Evolutionary conservation across 176 grass and related monocot genomes (phyloP).

Genomic region (Alloteropsis semialata): DNA sequence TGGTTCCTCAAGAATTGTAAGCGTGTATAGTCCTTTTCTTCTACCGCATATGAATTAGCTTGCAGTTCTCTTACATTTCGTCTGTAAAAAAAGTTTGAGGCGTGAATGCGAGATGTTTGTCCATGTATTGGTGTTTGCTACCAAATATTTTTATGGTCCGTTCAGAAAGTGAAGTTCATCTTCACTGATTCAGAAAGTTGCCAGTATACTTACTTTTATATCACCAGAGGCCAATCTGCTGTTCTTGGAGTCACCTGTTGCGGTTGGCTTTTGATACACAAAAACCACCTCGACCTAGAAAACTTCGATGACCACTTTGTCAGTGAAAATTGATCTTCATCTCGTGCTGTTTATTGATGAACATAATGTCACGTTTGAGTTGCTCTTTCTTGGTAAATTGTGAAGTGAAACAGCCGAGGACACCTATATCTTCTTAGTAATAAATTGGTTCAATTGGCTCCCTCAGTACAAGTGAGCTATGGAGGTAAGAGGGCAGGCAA

Average conservation of each 20-base stretch:
- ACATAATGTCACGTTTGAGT: neutral
- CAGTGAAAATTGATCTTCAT: constrained; percentile 14
- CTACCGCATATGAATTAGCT: too few relatives aligned
- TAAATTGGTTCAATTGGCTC: constrained; percentile 42
- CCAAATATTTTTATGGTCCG: neutral
- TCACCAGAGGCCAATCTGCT: constrained; percentile 24
- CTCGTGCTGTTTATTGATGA: neutral
- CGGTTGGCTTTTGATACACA: constrained; percentile 39
- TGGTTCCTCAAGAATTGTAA: too few relatives aligned
- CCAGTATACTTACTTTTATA: neutral
- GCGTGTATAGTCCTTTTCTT: too few relatives aligned
- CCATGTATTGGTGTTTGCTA: neutral
- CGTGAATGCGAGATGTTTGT: too few relatives aligned
- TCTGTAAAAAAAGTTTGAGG: too few relatives aligned
- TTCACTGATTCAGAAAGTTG: neutral
- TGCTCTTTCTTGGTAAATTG: neutral
- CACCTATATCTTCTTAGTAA: constrained; percentile 18
- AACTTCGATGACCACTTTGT: constrained; percentile 13
- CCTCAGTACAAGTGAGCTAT: constrained; percentile 43
- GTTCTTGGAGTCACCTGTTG: constrained; percentile 40
- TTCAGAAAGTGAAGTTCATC: neutral
- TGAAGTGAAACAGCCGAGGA: constrained; percentile 17
- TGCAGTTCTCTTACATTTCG: too few relatives aligned
- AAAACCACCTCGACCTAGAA: constrained; percentile 27
- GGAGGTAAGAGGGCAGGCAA: constrained; percentile 21